phyloP scores from a whole-genome alignment of 176 grass and related monocot genomes.

The Hordeum marinum region DNA sequence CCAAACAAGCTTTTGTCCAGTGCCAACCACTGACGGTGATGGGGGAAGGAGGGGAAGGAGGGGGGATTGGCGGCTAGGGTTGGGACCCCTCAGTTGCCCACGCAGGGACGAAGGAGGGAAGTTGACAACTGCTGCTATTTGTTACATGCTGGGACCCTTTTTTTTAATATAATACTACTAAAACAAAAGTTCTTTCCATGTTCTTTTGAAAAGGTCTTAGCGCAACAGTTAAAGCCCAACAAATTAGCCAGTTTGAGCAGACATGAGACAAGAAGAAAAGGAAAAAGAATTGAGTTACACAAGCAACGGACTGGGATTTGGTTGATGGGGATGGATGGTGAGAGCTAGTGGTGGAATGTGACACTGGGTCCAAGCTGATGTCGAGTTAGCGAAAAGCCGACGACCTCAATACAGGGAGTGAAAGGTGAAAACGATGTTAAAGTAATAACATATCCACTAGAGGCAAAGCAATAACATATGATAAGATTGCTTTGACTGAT shows the following conservation, averaged over 20 bases:
- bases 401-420: neutral
- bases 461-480: neutral
- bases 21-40: too few relatives aligned
- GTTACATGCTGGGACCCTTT: too few relatives aligned
- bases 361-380: slow-evolving; percentile 10
- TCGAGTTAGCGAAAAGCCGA: neutral
- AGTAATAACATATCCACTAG: slow-evolving; percentile 17
- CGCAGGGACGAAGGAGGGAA: too few relatives aligned
- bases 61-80: too few relatives aligned
- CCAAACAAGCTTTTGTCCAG: too few relatives aligned
- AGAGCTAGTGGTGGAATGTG: neutral
- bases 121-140: neutral
- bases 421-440: slow-evolving; percentile 30
- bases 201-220: neutral
- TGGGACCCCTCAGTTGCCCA: too few relatives aligned
- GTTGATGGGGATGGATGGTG: neutral
- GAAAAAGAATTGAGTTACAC: neutral
- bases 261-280: neutral
- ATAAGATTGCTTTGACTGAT: neutral
- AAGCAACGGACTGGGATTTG: neutral
- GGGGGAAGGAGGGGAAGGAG: too few relatives aligned
- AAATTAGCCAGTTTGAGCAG: neutral
- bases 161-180: too few relatives aligned
- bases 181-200: neutral
- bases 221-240: too few relatives aligned